A percentile compares a stretch with the other conserved stretches of the same genome.
phyloP scores from a whole-genome alignment of 768 basidiomycete species.

The Gyrodon lividus region DNA sequence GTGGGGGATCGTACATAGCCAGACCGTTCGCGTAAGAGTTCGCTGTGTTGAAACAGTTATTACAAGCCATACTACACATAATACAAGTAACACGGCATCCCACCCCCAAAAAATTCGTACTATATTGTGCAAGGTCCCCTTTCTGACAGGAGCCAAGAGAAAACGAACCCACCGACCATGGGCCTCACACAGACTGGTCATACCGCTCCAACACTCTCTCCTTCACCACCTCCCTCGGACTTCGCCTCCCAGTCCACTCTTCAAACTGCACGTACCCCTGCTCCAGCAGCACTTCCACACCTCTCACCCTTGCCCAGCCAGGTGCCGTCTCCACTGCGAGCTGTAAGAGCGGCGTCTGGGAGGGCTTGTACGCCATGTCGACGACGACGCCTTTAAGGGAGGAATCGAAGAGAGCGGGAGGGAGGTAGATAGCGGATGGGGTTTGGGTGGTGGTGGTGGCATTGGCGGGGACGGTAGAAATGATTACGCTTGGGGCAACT shows the following conservation, averaged over 20 bases:
- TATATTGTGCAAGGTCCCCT: too few relatives aligned
- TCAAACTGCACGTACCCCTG: constrained; percentile 88
- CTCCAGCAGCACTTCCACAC: constrained; percentile 82
- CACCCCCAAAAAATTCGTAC: too few relatives aligned
- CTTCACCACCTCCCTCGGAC: constrained; percentile 49
- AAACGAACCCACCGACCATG: too few relatives aligned
- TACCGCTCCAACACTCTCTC: constrained; percentile 51
- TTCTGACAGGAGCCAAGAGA: too few relatives aligned
- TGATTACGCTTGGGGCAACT: constrained; percentile 65
- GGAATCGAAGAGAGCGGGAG: constrained; percentile 54
- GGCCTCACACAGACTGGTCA: constrained; percentile 1
- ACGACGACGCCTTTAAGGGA: constrained; percentile 72
- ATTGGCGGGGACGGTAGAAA: constrained; percentile 85
- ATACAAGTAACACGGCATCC: not conserved
- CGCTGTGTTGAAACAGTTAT: not conserved
- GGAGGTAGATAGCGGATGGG: constrained; percentile 45
- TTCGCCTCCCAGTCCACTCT: constrained; percentile 71
- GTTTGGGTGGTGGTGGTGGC: constrained; percentile 41
- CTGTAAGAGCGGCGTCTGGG: constrained; percentile 74
- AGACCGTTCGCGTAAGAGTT: too few relatives aligned
- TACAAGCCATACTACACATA: not conserved
- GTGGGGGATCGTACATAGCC: too few relatives aligned
- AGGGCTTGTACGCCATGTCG: constrained; percentile 94
- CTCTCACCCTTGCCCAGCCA: constrained; percentile 72
- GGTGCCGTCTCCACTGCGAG: constrained; percentile 53